Conservation (phyloP, 768 basidiomycete species). For the Mycena chlorophos region DNA sequence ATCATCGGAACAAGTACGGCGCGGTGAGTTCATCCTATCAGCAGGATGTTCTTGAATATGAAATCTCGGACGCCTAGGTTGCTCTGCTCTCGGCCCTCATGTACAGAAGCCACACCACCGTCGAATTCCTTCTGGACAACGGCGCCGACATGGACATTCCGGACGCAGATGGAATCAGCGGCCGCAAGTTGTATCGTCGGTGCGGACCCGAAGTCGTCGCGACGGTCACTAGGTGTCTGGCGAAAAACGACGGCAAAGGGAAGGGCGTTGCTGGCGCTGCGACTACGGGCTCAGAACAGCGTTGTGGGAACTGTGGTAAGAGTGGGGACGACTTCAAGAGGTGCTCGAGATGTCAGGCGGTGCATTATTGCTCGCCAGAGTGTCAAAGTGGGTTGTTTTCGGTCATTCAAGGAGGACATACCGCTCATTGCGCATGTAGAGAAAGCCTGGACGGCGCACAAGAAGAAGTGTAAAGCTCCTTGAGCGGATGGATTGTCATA, state of each 20-base stretch:
- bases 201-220: neutral
- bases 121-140: constrained; percentile 49
- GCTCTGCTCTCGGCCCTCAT: neutral
- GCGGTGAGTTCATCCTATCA: constrained; percentile 28
- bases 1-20: constrained; percentile 51
- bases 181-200: neutral
- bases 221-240: neutral
- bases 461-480: constrained; percentile 42
- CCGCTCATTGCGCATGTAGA: constrained; percentile 35
- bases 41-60: neutral
- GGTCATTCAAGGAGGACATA: constrained; percentile 25
- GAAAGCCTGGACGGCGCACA: constrained; percentile 41
- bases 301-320: neutral
- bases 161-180: constrained; percentile 29
- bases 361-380: neutral
- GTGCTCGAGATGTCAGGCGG: neutral
- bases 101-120: constrained; percentile 24
- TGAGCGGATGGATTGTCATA: too few relatives aligned
- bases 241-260: neutral
- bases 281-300: neutral
- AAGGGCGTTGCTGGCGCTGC: neutral
- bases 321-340: neutral
- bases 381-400: neutral
- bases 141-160: constrained; percentile 44
- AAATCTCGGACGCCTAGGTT: neutral